Evolutionary conservation across 306 rosid species (phyloP).

Genomic region (Fagus crenata): DNA sequence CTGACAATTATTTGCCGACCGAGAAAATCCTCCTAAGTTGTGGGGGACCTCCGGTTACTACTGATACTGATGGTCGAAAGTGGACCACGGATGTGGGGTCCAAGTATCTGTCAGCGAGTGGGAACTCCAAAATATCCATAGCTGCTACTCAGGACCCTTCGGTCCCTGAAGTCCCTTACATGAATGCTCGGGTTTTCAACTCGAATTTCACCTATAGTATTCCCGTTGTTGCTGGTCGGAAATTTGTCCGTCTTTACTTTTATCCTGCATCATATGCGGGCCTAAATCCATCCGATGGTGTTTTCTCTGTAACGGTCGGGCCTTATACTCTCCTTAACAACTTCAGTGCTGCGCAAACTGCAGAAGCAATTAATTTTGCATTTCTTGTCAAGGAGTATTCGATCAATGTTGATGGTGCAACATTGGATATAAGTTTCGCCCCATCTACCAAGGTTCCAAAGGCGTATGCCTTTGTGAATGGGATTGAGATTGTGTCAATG

Average conservation of each 20-base stretch:
- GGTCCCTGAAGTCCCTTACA: conserved; percentile 60
- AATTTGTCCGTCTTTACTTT: conserved; percentile 69
- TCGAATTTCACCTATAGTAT: conserved; percentile 60
- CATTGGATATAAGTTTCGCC: conserved; percentile 59
- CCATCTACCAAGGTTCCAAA: conserved; percentile 58
- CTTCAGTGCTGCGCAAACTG: conserved; percentile 69
- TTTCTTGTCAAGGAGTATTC: conserved; percentile 59
- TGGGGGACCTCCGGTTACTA: conserved; percentile 58
- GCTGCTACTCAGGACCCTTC: conserved; percentile 75
- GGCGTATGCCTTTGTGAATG: conserved; percentile 77
- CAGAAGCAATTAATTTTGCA: conserved; percentile 55
- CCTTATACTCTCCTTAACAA: conserved; percentile 66
- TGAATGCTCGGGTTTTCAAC: conserved; percentile 63
- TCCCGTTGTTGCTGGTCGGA: conserved; percentile 75
- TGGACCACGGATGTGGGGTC: conserved; percentile 76
- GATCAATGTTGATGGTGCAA: conserved; percentile 57
- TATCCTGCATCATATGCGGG: conserved; percentile 56
- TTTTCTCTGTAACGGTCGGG: conserved; percentile 52
- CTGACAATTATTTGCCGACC: conserved; percentile 53
- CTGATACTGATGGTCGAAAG: conserved; percentile 52
- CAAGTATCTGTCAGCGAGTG: conserved; percentile 38
- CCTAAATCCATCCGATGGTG: conserved; percentile 50
- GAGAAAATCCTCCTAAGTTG: conserved; percentile 66
- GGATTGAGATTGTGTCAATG: conserved; percentile 86
- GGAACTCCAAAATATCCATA: conserved; percentile 30